Base-by-base conservation (phyloP, 768 basidiomycete genomes). In the Ramaria rubella region DNA sequence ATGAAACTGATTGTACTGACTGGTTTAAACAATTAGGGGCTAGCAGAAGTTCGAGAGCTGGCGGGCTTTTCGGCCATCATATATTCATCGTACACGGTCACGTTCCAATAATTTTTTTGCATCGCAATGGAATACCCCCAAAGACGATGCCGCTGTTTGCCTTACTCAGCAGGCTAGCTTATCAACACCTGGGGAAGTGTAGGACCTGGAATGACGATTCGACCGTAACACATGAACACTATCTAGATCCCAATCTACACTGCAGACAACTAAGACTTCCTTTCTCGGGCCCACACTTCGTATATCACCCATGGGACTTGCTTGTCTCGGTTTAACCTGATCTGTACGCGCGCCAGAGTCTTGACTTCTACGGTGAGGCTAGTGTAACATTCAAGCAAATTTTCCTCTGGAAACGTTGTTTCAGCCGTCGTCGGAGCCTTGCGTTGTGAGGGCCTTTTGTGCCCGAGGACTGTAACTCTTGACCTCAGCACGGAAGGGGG, bases 21-120 rank as follows among this genome's bases (percentile, higher is more conserved):
- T 17, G 2, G 29, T 23, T 33, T 36, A 17, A 63, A n/a, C n/a
- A n/a, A n/a, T n/a, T n/a, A 90, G 87, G 81, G 78, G 57, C 63
- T 90, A 44, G 72, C 82, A 66, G 80, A 76, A 17, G 63, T 83
- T 57, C 73, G 81, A 59, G 88, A 91, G 68, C 78, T 87, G 14
- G 69, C 75, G 27, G 83, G 79, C 61, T 75, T 91, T 50, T 81
- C 85, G 48, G 89, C 89, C 0, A 83, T 91, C 52, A 72, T 87
- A 31, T 89, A 86, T 67, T 78, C 81, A 23, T 78, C 77, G 61
- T 90, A 86, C 60, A 81, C 85, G 52, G 81, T 83, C 57, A 72
- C 70, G 55, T 75, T 80, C 61, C 65, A 67, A 45, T 66, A 60
- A 56, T 42, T 42, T 42, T 8, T 7, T 21, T 42, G 40, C 14